A percentile compares a stretch with the other conserved stretches of the same genome.
phyloP scores from a whole-genome alignment of 768 basidiomycete species.

The Harrya chromipes region DNA sequence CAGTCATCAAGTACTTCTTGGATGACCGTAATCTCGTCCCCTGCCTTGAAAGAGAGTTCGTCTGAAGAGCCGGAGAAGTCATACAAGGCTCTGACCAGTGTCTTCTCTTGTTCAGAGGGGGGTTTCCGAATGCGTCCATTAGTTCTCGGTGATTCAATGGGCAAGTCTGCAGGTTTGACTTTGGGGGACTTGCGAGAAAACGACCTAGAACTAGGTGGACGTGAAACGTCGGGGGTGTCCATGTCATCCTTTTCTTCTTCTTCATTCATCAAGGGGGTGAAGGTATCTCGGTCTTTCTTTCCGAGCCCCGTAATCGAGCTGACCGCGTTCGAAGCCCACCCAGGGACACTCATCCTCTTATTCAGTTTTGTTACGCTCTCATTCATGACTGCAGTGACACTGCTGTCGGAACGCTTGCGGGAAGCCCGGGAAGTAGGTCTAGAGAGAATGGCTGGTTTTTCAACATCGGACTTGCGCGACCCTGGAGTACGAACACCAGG shows the following conservation, averaged over 20 bases:
- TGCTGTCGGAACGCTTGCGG: slow-evolving; percentile 63
- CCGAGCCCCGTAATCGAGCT: slow-evolving; percentile 55
- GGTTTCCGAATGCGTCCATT: slow-evolving; percentile 48
- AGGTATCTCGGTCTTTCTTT: slow-evolving; percentile 61
- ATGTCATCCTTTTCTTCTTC: slow-evolving; percentile 29
- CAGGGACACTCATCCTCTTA: slow-evolving; percentile 37
- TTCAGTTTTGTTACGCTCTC: slow-evolving; percentile 35
- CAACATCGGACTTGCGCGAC: slow-evolving; percentile 43
- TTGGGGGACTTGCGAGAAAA: slow-evolving; percentile 28
- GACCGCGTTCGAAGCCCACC: slow-evolving; percentile 67
- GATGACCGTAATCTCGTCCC: slow-evolving; percentile 72
- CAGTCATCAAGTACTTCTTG: slow-evolving; percentile 85
- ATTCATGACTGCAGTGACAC: slow-evolving; percentile 37
- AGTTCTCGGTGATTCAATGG: slow-evolving; percentile 24
- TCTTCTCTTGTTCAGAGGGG: slow-evolving; percentile 47
- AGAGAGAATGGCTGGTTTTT: slow-evolving; percentile 46
- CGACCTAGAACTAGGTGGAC: slow-evolving; percentile 37
- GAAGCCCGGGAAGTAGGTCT: slow-evolving; percentile 59
- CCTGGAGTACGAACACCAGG: slow-evolving; percentile 12
- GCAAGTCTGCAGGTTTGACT: slow-evolving; percentile 21
- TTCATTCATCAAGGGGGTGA: slow-evolving; percentile 52
- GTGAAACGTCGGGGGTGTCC: slow-evolving; percentile 27
- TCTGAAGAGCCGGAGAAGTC: slow-evolving; percentile 75
- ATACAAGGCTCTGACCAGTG: slow-evolving; percentile 64
- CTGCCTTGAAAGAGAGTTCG: slow-evolving; percentile 72